phyloP scores from a whole-genome alignment of 352 stramenopile genomes.

The Phytophthora constricta region DNA sequence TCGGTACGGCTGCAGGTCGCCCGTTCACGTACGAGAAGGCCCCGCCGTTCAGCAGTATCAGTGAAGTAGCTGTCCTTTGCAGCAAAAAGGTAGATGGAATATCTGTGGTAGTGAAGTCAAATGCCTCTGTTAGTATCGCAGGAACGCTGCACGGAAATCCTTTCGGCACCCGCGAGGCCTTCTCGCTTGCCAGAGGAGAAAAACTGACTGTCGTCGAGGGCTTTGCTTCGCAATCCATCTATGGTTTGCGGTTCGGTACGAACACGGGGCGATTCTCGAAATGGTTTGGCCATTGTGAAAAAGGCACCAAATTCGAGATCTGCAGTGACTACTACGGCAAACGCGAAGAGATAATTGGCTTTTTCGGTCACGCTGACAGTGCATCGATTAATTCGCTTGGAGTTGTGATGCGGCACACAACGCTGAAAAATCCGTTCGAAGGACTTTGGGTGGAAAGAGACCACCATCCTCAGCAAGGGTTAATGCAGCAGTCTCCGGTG shows the following conservation, averaged over 20 bases:
- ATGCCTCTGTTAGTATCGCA: constrained; percentile 47
- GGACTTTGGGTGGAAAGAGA: constrained; percentile 69
- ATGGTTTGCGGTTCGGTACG: constrained; percentile 69
- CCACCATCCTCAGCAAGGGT: constrained; percentile 14
- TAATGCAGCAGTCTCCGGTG: constrained; percentile 18
- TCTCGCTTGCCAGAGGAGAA: constrained; percentile 59
- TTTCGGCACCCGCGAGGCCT: constrained; percentile 72
- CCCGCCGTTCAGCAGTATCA: constrained; percentile 70
- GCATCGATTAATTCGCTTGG: constrained; percentile 74
- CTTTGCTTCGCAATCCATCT: constrained; percentile 77
- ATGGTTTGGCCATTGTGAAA: constrained; percentile 80
- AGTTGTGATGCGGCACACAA: constrained; percentile 68
- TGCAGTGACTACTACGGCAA: constrained; percentile 53
- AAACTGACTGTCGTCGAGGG: constrained; percentile 71
- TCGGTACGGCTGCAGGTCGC: constrained; percentile 46
- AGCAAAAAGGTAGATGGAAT: constrained; percentile 76
- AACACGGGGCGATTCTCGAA: constrained; percentile 65
- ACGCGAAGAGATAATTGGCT: constrained; percentile 74
- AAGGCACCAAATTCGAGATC: constrained; percentile 72
- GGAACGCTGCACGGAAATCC: constrained; percentile 68
- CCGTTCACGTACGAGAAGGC: constrained; percentile 70
- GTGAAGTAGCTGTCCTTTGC: constrained; percentile 66
- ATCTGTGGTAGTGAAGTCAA: constrained; percentile 65
- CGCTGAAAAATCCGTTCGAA: constrained; percentile 80
- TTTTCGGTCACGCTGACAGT: constrained; percentile 70